Evolutionary conservation across 805 yeast genomes (phyloP).

Genomic region (Sugiyamaella chiloensis): DNA sequence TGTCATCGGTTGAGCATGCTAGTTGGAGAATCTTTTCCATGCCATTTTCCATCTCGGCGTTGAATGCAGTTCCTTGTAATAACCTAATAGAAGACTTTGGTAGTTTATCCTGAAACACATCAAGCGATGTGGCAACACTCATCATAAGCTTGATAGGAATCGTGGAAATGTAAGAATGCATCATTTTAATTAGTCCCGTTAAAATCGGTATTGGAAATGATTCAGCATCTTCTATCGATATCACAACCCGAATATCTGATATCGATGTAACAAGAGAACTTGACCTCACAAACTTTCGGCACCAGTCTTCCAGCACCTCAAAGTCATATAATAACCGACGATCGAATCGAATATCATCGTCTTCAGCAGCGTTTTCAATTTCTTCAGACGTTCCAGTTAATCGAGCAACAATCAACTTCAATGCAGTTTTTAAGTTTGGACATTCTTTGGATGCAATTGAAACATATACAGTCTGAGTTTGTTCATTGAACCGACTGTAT

Average conservation of each 20-base stretch:
- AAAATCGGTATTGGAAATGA: conserved; percentile 34
- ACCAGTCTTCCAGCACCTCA: conserved; percentile 36
- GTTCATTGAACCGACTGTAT: conserved; percentile 12
- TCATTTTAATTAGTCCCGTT: conserved; percentile 30
- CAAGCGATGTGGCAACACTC: conserved; percentile 36
- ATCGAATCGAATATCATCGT: conserved; percentile 26
- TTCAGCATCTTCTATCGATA: conserved; percentile 39
- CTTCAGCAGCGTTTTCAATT: conserved; percentile 15
- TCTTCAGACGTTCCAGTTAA: conserved; percentile 23
- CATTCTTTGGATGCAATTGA: conserved; percentile 36
- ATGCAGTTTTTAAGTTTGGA: conserved; percentile 32
- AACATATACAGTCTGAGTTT: conserved; percentile 22
- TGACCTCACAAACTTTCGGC: conserved; percentile 13
- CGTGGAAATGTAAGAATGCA: conserved; percentile 32
- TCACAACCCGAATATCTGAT: conserved; percentile 25
- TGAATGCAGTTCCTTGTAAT: conserved; percentile 28
- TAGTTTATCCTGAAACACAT: conserved; percentile 35
- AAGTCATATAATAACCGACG: conserved; percentile 38
- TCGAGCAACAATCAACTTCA: conserved; percentile 33
- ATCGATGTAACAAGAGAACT: conserved; percentile 3
- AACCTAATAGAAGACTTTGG: conserved; percentile 28
- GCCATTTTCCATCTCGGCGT: conserved; percentile 24
- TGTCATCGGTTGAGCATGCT: conserved; percentile 18
- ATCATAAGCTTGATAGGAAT: conserved; percentile 35
- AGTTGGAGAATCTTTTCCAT: conserved; percentile 18